Base-by-base conservation (phyloP, 2,329 filamentous ascomycete genomes). In the Colletotrichum sp. region DNA sequence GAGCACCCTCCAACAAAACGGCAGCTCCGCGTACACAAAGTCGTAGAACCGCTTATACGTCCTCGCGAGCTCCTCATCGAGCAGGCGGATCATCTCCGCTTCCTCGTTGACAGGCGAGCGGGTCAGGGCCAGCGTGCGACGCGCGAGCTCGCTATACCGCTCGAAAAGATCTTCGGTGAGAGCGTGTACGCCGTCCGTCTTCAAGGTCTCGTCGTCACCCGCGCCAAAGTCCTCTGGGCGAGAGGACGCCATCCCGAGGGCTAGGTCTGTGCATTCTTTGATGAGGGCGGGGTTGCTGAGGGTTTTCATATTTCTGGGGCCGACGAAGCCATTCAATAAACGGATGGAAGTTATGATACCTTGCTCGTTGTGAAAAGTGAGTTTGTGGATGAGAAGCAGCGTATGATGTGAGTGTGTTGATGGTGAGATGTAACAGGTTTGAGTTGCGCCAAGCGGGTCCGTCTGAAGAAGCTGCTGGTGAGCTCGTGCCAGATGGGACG, bases 1-100 rank as follows among this genome's bases (percentile, higher is more conserved):
- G 7, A 96, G 84, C 78, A 92, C 88, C 29, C 93, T 87, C 95
- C 95, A 97, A 80, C 90, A 91, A 11, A 83, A 81, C 1, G 93
- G 93, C 8, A 96, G 90, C 36, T 92, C 88, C 77, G 90, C 90
- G 82, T 92, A 96, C 2, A 92, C 89, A 77, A 91, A 95, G 6
- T 93, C 89, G 79, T 96, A 94, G 77, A 96, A 91, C 78, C 61
- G 55, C 16, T 71, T 65, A 55, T 78, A 78, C 4, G 75, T 76
- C 22, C 39, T 55, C 49, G 61, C 34, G 3, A 78, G 69, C 19
- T 73, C 57, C 12, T 30, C 30, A 49, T 78, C 77, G 4, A 78
- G 66, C 27, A 36, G 44, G 16, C n/a, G 59, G 39, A n/a, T n/a
- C 6, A 69, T 63, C 15, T 19, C 29, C 49, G 6, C 36, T 9